Evolutionary conservation across 164 flowering plant species (phyloP), one percentile per base, ranked within the genome.

Genomic region (Warburgia ugandensis): DNA sequence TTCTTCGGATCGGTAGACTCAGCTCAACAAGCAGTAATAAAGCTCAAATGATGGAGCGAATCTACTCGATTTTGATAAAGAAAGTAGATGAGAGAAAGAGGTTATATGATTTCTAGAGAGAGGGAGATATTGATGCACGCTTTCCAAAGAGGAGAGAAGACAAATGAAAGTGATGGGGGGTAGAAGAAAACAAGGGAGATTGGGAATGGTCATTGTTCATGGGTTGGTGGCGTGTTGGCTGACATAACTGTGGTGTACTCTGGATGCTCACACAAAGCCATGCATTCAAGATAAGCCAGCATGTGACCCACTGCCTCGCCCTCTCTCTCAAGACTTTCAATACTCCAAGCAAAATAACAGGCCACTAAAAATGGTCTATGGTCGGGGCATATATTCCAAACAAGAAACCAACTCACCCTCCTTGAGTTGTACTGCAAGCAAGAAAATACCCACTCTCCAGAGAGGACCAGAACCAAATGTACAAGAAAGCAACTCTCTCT

Each of bases 181-280:
- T 16, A 54, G 51, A 66, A 59, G 62, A 68, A 63, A 65, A 71
- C 63, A 43, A 31, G 22, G 56, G 41, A 54, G 52, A 69, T 63
- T 48, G 76, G 71, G 58, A 73, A 52, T 61, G 73, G 75, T 60
- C 58, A 22, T 14, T 50, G 27, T 31, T 49, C 3, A 5, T 14
- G 41, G 41, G 14, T 37, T 37, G 41, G 41, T 37, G 17, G 41
- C 17, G 41, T 37, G 12, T 49, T n/a, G 6, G 29, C 54, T 50
- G 54, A 50, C 54, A n/a, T n/a, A 23, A 22, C 13, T 31, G 19
- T 5, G 13, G 21, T 26, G 5, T 20, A 14, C 41, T 13, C 41
- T 1, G 41, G 41, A 4, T 20, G 17, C 41, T 14, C 17, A 3
- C 17, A 22, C 29, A 23, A 14, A 50, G 16, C 22, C 53, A 32